Percentiles rank a stretch among this genome's conserved stretches.
These are phyloP conservation scores for Podospora tetraspora DNA, from an alignment of 495 filamentous ascomycete genomes.

Conservation along the genomic window DNA sequence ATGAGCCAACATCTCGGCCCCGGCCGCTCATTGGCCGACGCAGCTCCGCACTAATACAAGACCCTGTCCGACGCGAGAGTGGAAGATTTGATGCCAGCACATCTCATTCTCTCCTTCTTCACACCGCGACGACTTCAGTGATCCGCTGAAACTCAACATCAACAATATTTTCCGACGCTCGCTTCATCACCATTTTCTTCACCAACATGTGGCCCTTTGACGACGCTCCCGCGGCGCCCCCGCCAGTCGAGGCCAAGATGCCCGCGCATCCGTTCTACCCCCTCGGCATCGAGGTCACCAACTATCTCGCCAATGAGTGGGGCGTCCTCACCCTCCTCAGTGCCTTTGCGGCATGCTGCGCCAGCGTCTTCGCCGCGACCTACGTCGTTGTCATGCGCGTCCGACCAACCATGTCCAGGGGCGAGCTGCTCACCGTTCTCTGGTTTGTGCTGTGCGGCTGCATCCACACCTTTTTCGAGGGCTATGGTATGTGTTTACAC, in stretches of 20 bases:
- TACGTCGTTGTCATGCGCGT: constrained; percentile 31
- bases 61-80: not conserved
- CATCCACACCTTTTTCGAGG: constrained; percentile 58
- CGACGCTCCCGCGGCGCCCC: not conserved
- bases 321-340: constrained; percentile 36
- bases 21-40: not conserved
- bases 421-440: constrained; percentile 40
- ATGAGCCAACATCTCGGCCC: not conserved
- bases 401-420: constrained; percentile 29
- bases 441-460: constrained; percentile 54
- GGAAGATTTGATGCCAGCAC: not conserved
- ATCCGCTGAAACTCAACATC: not conserved
- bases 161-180: not conserved
- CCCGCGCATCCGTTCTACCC: constrained; percentile 47
- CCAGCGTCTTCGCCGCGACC: constrained; percentile 38
- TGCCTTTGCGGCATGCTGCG: constrained; percentile 39
- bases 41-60: not conserved
- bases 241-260: not conserved
- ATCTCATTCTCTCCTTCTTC: not conserved
- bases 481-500: constrained; percentile 43
- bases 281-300: constrained; percentile 36
- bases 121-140: not conserved
- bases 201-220: not conserved
- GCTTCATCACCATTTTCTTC: not conserved
- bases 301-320: constrained; percentile 46